A percentile compares a stretch with the other conserved stretches of the same genome.
Conservation (phyloP, 768 basidiomycete species). For the Leccinum pellstonianum region DNA sequence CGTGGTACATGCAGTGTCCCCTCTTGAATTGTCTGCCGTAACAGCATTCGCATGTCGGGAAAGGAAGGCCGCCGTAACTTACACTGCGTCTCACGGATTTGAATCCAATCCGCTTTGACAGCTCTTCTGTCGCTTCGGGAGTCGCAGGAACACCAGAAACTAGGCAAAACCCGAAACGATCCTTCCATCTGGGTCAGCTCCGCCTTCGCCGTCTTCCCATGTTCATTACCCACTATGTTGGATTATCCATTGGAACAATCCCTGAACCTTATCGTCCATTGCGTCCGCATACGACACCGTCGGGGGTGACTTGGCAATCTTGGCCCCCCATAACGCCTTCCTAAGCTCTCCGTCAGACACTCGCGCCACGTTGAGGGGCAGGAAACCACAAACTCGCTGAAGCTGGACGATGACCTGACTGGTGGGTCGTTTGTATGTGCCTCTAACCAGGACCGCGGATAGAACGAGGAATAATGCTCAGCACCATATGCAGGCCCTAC, state of each 20-base stretch:
- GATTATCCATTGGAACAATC: constrained; percentile 77
- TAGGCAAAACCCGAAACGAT: constrained; percentile 87
- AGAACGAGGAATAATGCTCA: constrained; percentile 71
- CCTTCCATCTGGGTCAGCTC: constrained; percentile 42
- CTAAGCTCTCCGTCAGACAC: constrained; percentile 26
- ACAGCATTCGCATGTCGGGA: constrained; percentile 33
- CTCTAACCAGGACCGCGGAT: constrained; percentile 85
- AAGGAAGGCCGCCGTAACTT: constrained; percentile 6
- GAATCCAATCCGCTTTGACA: constrained; percentile 75
- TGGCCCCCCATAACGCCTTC: constrained; percentile 79
- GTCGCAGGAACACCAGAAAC: constrained; percentile 77
- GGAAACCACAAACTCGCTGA: constrained; percentile 44
- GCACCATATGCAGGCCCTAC: constrained; percentile 31
- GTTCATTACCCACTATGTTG: constrained; percentile 58
- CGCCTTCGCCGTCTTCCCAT: not conserved
- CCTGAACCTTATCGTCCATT: constrained; percentile 62
- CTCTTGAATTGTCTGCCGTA: constrained; percentile 84
- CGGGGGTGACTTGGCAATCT: constrained; percentile 73
- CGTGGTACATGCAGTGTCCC: constrained; percentile 93
- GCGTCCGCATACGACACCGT: constrained; percentile 69
- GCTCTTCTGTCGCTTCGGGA: constrained; percentile 79
- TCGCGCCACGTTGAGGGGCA: not conserved
- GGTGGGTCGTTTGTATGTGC: constrained; percentile 54
- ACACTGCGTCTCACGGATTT: constrained; percentile 83
- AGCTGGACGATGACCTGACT: constrained; percentile 20